Conservation (phyloP, 139 green algal species). For the Chlorella sp. region DNA sequence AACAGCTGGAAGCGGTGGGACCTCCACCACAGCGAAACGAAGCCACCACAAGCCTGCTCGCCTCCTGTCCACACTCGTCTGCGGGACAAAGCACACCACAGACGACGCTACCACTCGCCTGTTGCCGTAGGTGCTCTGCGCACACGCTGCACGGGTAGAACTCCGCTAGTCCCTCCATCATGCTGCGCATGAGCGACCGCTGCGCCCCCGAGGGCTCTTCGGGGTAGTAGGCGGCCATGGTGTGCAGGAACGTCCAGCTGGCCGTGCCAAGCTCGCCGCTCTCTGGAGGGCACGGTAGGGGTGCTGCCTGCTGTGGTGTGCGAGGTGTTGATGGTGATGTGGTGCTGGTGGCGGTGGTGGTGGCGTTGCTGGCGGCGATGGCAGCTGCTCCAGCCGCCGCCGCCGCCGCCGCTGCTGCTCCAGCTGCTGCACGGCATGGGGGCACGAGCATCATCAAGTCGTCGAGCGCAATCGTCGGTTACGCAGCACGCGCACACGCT, state of each 20-base stretch:
- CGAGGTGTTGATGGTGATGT: not conserved
- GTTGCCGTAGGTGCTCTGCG: constrained; percentile 27
- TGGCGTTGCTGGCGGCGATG: not conserved
- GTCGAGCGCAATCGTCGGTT: too few relatives aligned
- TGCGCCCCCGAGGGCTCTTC: constrained; percentile 29
- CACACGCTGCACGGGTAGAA: constrained; percentile 52
- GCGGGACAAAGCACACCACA: too few relatives aligned
- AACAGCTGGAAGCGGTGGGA: too few relatives aligned
- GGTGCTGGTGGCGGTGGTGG: not conserved
- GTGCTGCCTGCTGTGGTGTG: not conserved
- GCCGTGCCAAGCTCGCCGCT: constrained; percentile 36
- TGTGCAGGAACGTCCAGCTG: constrained; percentile 63
- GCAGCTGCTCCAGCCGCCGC: not conserved
- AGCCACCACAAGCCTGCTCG: too few relatives aligned
- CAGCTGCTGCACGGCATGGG: too few relatives aligned
- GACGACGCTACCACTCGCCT: constrained; percentile 1
- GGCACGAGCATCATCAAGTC: too few relatives aligned
- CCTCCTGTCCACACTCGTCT: too few relatives aligned
- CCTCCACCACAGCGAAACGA: too few relatives aligned
- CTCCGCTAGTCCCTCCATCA: constrained; percentile 39
- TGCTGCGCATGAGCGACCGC: constrained; percentile 32
- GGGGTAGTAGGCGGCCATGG: constrained; percentile 55
- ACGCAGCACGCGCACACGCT: too few relatives aligned
- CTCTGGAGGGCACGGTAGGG: constrained; percentile 33
- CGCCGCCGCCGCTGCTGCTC: not conserved